Conservation (phyloP, 2,329 filamentous ascomycete genomes). For the Monosporascus cannonballus region DNA sequence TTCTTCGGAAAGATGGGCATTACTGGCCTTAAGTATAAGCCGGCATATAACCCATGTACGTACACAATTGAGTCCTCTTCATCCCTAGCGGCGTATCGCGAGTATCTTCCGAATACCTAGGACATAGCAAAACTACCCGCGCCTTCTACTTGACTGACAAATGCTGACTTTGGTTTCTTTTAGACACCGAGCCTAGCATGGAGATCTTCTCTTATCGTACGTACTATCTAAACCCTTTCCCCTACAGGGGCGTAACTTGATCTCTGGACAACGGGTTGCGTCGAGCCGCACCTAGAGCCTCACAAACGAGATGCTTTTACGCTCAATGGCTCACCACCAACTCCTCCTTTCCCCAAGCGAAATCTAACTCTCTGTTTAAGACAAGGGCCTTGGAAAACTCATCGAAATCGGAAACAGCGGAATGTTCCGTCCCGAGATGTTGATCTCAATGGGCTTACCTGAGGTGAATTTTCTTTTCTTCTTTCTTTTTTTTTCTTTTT, state of each 20-base stretch:
- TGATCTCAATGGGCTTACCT: too few species aligned
- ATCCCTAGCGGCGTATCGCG: not conserved
- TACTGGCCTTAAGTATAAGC: conserved; percentile 81
- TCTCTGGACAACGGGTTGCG: not conserved
- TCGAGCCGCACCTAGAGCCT: too few species aligned
- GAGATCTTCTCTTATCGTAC: conserved; percentile 87
- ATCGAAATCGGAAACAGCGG: conserved; percentile 97
- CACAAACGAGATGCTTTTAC: not conserved
- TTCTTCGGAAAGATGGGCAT: conserved; percentile 98
- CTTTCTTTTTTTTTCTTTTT: too few species aligned
- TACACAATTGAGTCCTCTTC: not conserved
- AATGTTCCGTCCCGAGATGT: conserved; percentile 66
- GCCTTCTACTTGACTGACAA: too few species aligned
- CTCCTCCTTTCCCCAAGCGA: too few species aligned
- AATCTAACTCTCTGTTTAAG: not conserved
- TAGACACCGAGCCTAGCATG: conserved; percentile 89
- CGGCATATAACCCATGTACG: conserved; percentile 78
- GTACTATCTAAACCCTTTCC: not conserved
- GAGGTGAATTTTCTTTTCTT: too few species aligned
- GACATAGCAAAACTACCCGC: not conserved
- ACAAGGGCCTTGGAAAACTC: conserved; percentile 81
- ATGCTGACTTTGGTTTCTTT: not conserved
- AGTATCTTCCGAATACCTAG: too few species aligned
- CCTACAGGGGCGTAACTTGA: not conserved
- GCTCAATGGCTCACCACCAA: not conserved